Evolutionary conservation across 2,329 filamentous ascomycete species (phyloP), one percentile per base, ranked within the genome.

Genomic region (Colletotrichum sp.): DNA sequence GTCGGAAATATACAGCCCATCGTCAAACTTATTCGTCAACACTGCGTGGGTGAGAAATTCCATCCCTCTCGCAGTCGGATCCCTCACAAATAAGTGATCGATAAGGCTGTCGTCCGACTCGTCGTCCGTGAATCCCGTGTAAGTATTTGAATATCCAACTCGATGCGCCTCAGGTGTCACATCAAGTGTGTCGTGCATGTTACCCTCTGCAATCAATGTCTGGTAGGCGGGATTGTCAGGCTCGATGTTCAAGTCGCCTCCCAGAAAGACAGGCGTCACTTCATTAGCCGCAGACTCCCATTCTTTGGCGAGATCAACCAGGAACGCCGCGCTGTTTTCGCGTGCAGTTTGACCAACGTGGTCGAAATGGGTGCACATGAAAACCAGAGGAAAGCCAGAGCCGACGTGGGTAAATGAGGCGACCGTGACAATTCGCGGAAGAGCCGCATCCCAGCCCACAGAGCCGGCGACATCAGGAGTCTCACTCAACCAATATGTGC

Each of bases 401-500:
- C 78, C 75, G 14, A 77, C 71, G 77, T 90, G 87, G 61, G 81
- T 71, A 77, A 90, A 88, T 4, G 83, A 82, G 4, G 85, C 89
- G 8, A 89, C 84, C 0, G 89, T 90, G 10, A 89, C 82, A 55
- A 91, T 87, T 1, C 90, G 85, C 6, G 86, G 83, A 10, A 81
- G 77, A 7, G 80, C 81, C 5, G 85, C 85, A 59, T 85, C 84
- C 93, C 93, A 94, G 43, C 92, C 90, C 77, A 89, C 91, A 0
- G 88, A 91, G 0, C 90, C 91, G n/a, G 82, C 82, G 18, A 81
- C 83, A 10, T 87, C 83, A 0, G 91, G 93, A 3, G 90, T 94
- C 77, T 89, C 83, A 8, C 88, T 92, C 4, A 94, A 84, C 93
- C 93, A 94, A 65, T 91, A 86, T 0, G 90, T 92, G 67, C 89